Base-by-base conservation (phyloP, 2,329 filamentous ascomycete species). In the Cladophialophora psammophila region DNA sequence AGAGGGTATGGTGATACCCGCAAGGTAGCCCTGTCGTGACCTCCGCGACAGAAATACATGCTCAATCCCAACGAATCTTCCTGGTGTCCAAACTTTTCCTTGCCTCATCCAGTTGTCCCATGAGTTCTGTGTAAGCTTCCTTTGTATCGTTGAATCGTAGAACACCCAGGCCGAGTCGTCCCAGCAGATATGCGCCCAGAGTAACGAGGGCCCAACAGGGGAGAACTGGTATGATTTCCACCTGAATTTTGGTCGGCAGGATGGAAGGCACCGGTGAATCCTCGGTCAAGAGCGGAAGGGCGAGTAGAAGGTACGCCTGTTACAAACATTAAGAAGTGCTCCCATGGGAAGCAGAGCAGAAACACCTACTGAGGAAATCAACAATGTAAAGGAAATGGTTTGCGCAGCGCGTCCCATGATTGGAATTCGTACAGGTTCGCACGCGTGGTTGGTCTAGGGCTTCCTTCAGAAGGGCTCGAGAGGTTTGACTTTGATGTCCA, bases 61-160 rank as follows among this genome's bases (percentile, higher is more conserved):
- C 34, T 60, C 76, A 82, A 67, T 82, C 78, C 56, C 82, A 79
- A 61, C 81, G 80, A 53, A 82, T 76, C 61, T 80, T 80, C 63
- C 73, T 75, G 67, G 74, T 71, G 68, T 80, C 78, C 74, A 83
- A 72, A 63, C 81, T 78, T 59, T 77, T 74, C 73, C 79, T 80
- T 65, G 80, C 79, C 64, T 72, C 78, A 77, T 77, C 77, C 90
- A 83, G 96, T 91, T 67, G 94, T 90, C 72, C 91, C 86, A 95
- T 93, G 74, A 99, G 83, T 81, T 97, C 94, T 78, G 90, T 88
- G 81, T 98, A 91, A 60, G 95, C 95, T 69, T 92, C 87, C 63
- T 94, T 94, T 57, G 96, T 93, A 80, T 98, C 94, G 84, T 97
- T 95, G 86, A 99, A 99, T 65, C 93, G 97, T 78, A 97, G 85